Conservation (phyloP, 306 rosid genomes). For the Corylus americana region DNA sequence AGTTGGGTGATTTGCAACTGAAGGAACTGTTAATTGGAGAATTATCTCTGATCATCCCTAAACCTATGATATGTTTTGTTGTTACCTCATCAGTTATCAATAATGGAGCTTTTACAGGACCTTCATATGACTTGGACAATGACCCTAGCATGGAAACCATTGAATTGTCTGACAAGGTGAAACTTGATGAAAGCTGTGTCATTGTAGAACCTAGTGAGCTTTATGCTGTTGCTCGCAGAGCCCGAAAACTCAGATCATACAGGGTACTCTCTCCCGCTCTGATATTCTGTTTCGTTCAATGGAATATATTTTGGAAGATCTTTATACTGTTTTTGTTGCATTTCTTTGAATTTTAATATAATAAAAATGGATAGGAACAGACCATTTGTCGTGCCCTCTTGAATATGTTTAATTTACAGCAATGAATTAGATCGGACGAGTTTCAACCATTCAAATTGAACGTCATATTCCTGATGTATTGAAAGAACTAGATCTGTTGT, state of each 20-base stretch:
- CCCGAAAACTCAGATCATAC: slow-evolving; percentile 71
- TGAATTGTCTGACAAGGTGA: slow-evolving; percentile 54
- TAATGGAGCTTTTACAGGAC: slow-evolving; percentile 29
- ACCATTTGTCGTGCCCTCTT: neutral
- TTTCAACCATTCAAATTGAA: neutral
- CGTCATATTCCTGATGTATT: neutral
- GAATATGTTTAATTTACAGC: neutral
- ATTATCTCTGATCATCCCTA: neutral
- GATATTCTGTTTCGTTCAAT: neutral
- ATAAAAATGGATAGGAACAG: neutral
- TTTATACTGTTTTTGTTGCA: neutral
- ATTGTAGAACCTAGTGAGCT: slow-evolving; percentile 53
- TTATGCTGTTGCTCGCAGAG: slow-evolving; percentile 53
- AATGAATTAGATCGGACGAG: neutral
- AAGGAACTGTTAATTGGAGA: neutral
- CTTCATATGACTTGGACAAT: slow-evolving; percentile 33
- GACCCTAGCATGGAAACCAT: slow-evolving; percentile 50
- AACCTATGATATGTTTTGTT: slow-evolving; percentile 2
- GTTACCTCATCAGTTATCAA: slow-evolving; percentile 13
- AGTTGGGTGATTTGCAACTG: neutral
- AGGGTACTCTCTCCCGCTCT: slow-evolving; percentile 50
- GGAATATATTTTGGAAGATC: neutral
- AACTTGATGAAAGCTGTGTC: slow-evolving; percentile 49
- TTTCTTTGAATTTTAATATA: neutral
- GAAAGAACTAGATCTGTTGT: too few relatives aligned